These are phyloP conservation scores for Perkinsus marinus DNA, from an alignment of 169 alveolate species.

Conservation along the genomic window DNA sequence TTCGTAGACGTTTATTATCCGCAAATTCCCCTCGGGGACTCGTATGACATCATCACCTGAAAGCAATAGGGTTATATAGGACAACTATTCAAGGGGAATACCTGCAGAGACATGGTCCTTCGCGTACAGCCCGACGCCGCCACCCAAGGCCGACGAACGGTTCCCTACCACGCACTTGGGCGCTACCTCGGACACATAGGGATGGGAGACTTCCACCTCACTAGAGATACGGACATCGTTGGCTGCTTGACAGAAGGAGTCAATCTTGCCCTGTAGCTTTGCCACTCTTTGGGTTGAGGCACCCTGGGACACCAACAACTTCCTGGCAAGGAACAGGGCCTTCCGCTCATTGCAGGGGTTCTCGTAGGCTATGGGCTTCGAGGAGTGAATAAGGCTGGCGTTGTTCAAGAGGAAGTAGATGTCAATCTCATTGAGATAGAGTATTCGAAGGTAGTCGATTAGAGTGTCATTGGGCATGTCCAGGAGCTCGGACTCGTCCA, in stretches of 20 bases:
- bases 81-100: not conserved
- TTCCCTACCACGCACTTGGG: not conserved
- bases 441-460: not conserved
- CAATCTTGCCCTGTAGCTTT: not conserved
- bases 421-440: not conserved
- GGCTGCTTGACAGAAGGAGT: not conserved
- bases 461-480: not conserved
- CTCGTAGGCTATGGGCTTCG: not conserved
- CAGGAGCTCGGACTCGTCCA: not conserved
- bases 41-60: not conserved
- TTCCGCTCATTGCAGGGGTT: not conserved
- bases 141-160: not conserved
- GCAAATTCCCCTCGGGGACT: not conserved
- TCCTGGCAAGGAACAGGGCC: not conserved
- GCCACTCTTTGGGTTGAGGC: not conserved
- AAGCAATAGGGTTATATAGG: not conserved
- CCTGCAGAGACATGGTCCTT: not conserved
- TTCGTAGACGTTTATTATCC: not conserved
- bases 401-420: not conserved
- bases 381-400: not conserved
- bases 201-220: not conserved
- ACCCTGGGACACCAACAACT: not conserved
- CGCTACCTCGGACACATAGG: not conserved
- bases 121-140: not conserved
- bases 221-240: not conserved